These are phyloP conservation scores for Pseudocercospora cruenta DNA, from an alignment of 2,329 filamentous ascomycete species.

Conservation along the genomic window DNA sequence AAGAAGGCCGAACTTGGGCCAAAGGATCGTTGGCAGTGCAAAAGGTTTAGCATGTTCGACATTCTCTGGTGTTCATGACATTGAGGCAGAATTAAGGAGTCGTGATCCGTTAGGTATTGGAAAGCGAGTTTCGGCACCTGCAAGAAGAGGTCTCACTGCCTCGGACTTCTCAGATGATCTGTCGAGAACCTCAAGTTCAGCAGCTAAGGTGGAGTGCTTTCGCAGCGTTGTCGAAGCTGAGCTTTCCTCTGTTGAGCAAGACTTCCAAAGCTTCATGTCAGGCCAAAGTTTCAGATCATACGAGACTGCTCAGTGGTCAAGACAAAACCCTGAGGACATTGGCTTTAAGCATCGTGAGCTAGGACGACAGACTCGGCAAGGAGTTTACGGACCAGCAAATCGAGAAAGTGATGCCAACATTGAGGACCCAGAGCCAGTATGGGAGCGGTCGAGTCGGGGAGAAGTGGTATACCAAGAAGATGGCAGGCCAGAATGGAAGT, in stretches of 20 bases:
- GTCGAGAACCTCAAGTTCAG: neutral
- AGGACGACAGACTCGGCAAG: neutral
- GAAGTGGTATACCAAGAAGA: constrained; percentile 18
- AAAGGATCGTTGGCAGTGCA: constrained; percentile 20
- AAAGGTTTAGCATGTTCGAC: constrained; percentile 22
- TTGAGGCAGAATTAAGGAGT: constrained; percentile 18
- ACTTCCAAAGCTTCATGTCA: constrained; percentile 9
- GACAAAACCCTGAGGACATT: neutral
- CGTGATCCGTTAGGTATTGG: constrained; percentile 8
- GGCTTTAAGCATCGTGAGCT: neutral
- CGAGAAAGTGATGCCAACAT: neutral
- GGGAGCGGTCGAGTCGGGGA: constrained; percentile 12
- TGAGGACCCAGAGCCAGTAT: constrained; percentile 6
- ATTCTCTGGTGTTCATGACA: constrained; percentile 17
- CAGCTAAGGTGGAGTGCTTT: neutral
- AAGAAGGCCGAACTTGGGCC: constrained; percentile 8
- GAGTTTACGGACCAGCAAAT: neutral
- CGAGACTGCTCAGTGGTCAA: neutral
- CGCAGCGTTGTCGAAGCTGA: neutral
- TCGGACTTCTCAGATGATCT: constrained; percentile 7
- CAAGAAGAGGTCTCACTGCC: neutral
- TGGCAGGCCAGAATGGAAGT: constrained; percentile 15
- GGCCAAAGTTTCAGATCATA: neutral
- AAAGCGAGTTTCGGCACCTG: constrained; percentile 14
- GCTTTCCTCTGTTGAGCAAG: constrained; percentile 11